Percentiles rank a stretch among this genome's conserved stretches.
These are phyloP conservation scores for Polyplosphaeria fusca DNA, from an alignment of 495 filamentous ascomycete species.

Conservation along the genomic window DNA sequence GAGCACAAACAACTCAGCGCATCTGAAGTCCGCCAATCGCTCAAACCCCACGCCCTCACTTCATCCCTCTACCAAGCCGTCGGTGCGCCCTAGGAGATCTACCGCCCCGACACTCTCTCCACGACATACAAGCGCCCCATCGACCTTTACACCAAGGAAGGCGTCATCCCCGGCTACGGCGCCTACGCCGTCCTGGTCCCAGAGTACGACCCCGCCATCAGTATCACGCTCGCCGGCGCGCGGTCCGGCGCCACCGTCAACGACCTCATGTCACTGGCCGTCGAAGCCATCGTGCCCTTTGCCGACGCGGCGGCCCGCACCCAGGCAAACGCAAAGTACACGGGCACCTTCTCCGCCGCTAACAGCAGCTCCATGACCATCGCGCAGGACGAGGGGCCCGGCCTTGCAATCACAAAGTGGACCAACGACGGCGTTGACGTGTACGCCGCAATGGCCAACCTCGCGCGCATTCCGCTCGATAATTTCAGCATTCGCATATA, in stretches of 20 bases:
- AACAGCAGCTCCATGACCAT: conserved; percentile 1
- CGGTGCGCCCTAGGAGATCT: conserved; percentile 19
- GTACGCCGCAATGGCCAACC: background rate
- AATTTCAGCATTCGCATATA: conserved; percentile 6
- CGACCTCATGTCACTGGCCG: background rate
- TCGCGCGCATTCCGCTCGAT: background rate
- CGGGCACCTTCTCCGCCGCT: background rate
- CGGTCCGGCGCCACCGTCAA: background rate
- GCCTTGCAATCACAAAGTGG: conserved; percentile 4
- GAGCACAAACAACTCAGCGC: background rate
- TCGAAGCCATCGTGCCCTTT: conserved; percentile 2
- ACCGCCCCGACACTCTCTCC: background rate
- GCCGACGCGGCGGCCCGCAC: background rate
- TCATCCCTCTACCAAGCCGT: conserved; percentile 11
- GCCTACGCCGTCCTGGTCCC: conserved; percentile 8
- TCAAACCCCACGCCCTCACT: conserved; percentile 3
- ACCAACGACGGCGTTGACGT: conserved; percentile 8
- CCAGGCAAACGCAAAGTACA: conserved; percentile 10
- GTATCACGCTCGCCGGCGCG: conserved; percentile 4
- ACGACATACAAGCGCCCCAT: background rate
- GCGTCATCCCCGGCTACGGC: conserved; percentile 12
- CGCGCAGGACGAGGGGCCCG: conserved; percentile 3
- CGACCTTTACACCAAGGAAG: conserved; percentile 9
- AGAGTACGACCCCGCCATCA: conserved; percentile 8
- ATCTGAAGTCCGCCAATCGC: conserved; percentile 1